A percentile compares a stretch with the other conserved stretches of the same genome.
Evolutionary conservation across 1,139 yeast species (phyloP).

Genomic region (Lodderomyces parapsilosis): DNA sequence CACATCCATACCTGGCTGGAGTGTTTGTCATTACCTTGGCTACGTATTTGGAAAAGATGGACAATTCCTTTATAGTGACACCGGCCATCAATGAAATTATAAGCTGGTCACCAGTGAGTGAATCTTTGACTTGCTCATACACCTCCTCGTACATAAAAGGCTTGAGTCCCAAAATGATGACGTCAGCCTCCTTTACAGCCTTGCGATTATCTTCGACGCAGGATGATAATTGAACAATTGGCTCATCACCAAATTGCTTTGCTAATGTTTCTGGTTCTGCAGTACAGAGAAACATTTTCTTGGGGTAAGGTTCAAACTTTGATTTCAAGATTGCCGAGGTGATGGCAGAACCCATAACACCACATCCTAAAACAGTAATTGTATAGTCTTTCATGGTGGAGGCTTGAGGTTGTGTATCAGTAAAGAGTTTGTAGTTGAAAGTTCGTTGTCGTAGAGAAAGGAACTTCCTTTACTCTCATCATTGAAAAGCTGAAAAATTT

Average conservation of each 20-base stretch:
- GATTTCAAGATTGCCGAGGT: constrained; percentile 66
- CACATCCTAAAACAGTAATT: constrained; percentile 84
- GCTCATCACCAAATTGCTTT: constrained; percentile 19
- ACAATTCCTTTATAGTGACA: constrained; percentile 73
- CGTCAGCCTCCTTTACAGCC: constrained; percentile 64
- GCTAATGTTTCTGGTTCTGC: constrained; percentile 15
- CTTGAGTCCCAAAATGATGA: constrained; percentile 81
- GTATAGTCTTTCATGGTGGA: constrained; percentile 43
- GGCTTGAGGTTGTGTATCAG: too few species aligned
- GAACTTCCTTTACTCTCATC: too few species aligned
- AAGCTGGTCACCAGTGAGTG: constrained; percentile 54
- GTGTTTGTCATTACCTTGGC: constrained; percentile 98
- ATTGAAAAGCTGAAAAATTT: neutral
- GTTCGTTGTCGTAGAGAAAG: too few species aligned
- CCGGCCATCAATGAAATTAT: constrained; percentile 90
- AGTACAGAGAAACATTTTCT: constrained; percentile 73
- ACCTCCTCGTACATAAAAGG: constrained; percentile 75
- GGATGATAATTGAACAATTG: constrained; percentile 53
- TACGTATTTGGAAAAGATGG: constrained; percentile 52
- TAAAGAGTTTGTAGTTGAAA: too few species aligned
- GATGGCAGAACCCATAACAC: constrained; percentile 97
- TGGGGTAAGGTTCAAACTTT: constrained; percentile 60
- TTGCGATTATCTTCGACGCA: constrained; percentile 50
- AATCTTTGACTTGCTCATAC: constrained; percentile 41
- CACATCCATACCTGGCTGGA: constrained; percentile 89